Base-by-base conservation (phyloP, 1,284 basidiomycete species). In the Pseudozyma hubeiensis region DNA sequence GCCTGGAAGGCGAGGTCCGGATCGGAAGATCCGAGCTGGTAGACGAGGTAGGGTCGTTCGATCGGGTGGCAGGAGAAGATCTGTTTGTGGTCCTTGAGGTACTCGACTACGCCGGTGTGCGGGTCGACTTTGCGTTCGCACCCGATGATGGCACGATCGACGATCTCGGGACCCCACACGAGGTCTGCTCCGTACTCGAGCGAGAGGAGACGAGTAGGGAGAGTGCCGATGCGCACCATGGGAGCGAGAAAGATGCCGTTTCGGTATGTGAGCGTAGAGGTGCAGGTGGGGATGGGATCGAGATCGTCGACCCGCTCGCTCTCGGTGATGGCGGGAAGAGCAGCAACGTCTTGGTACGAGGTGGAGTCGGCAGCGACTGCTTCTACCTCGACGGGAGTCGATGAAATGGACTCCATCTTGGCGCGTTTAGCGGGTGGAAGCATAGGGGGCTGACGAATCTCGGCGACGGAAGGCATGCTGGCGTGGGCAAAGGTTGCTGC, bases 111-210 rank as follows among this genome's bases (percentile, higher is more conserved):
- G 16, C 96, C 96, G 0, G 93, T 94, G 17, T 86, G 81, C 93
- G 94, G 89, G 87, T 98, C 90, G 13, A 97, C 93, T 24, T 87
- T 89, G 57, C 96, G 88, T 73, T 90, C 88, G 0, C 92, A 87
- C 59, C 95, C 93, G 47, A 99, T 88, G 62, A 99, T 94, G 13
- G 97, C 97, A 85, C 92, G 93, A 86, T 99, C 97, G 7, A 99
- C 92, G 47, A 94, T 92, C 84, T 99, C 97, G 0, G 96, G 97
- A 10, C 93, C 91, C 97, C 97, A 99, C 0, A 99, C 96, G 5
- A 99, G 88, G 14, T 91, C 90, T 3, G 96, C 96, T 2, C 96
- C 96, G 81, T 98, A 92, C 78, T 96, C 94, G 45, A 99, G 87
- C 8, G 93, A 90, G 72, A 94, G 91, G 16, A 96, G 85, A 41